These are phyloP conservation scores for Leishmania guyanensis DNA, from an alignment of 208 protist genomes.

Conservation along the genomic window DNA sequence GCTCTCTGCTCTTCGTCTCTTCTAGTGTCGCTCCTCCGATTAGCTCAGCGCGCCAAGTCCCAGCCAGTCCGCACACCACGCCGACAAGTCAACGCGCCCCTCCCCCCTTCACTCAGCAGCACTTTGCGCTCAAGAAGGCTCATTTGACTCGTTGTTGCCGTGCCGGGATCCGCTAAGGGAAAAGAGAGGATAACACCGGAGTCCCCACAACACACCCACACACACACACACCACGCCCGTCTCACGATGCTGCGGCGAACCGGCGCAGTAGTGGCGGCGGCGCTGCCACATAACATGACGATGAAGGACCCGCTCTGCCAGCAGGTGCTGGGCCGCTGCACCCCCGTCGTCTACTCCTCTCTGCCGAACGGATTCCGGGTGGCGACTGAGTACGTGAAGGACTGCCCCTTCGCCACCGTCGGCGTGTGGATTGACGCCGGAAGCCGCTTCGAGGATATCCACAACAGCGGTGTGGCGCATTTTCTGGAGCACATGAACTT, in stretches of 20 bases:
- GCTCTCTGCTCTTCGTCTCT: neutral
- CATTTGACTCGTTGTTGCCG: too few relatives aligned
- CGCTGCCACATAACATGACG: conserved; percentile 58
- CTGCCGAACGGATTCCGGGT: conserved; percentile 97
- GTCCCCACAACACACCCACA: neutral
- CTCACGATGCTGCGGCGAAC: conserved; percentile 22
- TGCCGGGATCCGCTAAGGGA: neutral
- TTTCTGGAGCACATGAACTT: conserved; percentile 99
- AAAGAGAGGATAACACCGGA: neutral
- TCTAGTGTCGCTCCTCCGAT: neutral
- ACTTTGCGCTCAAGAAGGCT: too few relatives aligned
- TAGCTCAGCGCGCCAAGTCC: neutral
- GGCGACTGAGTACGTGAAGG: conserved; percentile 93
- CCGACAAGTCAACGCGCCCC: too few relatives aligned
- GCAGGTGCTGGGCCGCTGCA: conserved; percentile 57
- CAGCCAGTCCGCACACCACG: neutral
- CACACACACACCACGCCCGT: neutral
- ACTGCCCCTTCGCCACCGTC: conserved; percentile 94
- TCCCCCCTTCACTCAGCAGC: neutral
- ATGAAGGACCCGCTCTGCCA: conserved; percentile 52
- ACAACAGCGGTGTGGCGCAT: conserved; percentile 98
- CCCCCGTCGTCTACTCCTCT: conserved; percentile 89
- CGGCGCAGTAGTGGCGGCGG: neutral
- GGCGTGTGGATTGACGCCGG: conserved; percentile 98
- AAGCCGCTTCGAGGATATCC: conserved; percentile 95